Conservation (phyloP, 2,329 filamentous ascomycete species). For the Xylariaceae sp. region DNA sequence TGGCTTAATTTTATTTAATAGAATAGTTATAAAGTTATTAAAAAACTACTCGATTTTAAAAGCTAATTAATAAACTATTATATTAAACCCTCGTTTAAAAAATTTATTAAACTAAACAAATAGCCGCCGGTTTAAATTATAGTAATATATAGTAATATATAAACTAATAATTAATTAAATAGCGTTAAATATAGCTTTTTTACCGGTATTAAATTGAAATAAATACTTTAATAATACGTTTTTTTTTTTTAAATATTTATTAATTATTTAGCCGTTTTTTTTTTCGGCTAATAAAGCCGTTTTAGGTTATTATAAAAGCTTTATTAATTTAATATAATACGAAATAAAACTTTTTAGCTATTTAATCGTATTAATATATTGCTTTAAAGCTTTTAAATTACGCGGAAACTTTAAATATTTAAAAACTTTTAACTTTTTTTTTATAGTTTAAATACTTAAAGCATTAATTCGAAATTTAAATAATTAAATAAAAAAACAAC, state of each 20-base stretch:
- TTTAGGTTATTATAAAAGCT: conserved; percentile 1
- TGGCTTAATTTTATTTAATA: not conserved
- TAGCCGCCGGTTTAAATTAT: not conserved
- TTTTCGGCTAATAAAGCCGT: not conserved
- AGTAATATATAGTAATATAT: not conserved
- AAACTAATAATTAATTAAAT: not conserved
- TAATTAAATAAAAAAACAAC: not conserved
- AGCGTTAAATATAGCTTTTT: not conserved
- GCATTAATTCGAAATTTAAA: not conserved
- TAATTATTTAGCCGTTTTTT: too few species aligned
- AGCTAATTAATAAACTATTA: conserved; percentile 4
- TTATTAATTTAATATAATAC: conserved; percentile 1
- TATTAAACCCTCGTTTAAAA: conserved; percentile 3
- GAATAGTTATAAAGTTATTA: not conserved
- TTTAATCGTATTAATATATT: not conserved
- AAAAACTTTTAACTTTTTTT: conserved; percentile 1
- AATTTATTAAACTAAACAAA: conserved; percentile 4
- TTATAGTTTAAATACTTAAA: not conserved
- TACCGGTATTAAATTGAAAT: not conserved
- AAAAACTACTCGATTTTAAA: not conserved
- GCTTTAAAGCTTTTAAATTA: conserved; percentile 1
- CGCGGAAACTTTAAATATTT: not conserved
- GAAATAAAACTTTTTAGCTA: not conserved
- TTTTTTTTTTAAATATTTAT: not conserved
- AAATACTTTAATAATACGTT: not conserved